Percentiles rank a stretch among this genome's conserved stretches.
Conservation (phyloP, 23 red algal genomes). For the Gracilaria domingensis region DNA sequence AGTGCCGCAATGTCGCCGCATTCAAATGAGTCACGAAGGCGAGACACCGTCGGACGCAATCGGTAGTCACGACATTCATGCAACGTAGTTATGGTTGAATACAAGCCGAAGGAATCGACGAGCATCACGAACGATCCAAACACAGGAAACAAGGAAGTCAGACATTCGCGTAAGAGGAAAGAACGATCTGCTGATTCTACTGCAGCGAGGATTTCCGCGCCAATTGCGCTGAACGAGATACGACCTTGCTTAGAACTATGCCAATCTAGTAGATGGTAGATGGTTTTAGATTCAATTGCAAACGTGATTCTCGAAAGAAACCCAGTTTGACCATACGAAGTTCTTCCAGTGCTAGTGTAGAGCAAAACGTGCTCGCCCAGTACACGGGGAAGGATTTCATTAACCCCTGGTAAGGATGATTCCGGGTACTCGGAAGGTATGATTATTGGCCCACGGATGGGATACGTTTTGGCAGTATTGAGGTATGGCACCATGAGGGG, state of each 20-base stretch:
- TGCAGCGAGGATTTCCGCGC: neutral
- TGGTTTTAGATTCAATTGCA: neutral
- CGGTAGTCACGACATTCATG: slow-evolving; percentile 26
- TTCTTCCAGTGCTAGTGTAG: slow-evolving; percentile 8
- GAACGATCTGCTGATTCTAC: slow-evolving; percentile 2
- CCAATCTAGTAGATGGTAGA: neutral
- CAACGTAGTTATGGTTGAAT: neutral
- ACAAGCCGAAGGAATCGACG: neutral
- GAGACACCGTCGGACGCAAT: neutral
- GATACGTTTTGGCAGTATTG: too few species aligned
- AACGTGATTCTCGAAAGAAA: neutral
- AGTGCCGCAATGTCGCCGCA: slow-evolving; percentile 7
- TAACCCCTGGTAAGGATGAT: too few species aligned
- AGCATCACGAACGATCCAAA: neutral
- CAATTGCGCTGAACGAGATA: neutral
- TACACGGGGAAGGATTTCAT: too few species aligned
- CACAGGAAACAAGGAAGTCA: neutral
- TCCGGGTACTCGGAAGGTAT: too few species aligned
- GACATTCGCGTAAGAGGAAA: neutral
- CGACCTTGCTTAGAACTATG: slow-evolving; percentile 14
- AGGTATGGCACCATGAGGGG: too few species aligned
- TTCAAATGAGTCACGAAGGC: slow-evolving; percentile 21
- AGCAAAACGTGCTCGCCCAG: too few species aligned
- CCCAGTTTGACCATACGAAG: slow-evolving; percentile 8
- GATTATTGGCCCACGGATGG: too few species aligned